A percentile compares a stretch with the other conserved stretches of the same genome.
phyloP scores from a whole-genome alignment of 2,329 filamentous ascomycete genomes.

The Laburnicola sp. region DNA sequence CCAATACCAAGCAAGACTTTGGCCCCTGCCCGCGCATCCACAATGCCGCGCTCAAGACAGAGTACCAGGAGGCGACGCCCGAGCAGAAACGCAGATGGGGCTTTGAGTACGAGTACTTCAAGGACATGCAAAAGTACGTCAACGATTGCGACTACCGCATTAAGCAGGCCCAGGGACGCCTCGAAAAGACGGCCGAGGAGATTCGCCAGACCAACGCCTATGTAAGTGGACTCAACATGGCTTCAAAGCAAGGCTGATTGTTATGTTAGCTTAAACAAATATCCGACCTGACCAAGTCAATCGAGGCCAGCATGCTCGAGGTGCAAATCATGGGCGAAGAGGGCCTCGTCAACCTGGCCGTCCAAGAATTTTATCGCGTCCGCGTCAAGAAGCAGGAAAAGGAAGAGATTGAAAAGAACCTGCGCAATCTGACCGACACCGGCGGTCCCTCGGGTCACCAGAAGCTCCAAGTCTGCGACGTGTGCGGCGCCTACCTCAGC shows the following conservation, averaged over 20 bases:
- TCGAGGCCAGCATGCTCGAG: slow-evolving; percentile 82
- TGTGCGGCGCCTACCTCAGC: slow-evolving; percentile 92
- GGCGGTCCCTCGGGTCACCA: slow-evolving; percentile 92
- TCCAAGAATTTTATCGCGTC: slow-evolving; percentile 86
- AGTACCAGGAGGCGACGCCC: slow-evolving; percentile 77
- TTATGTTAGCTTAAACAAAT: slow-evolving; percentile 72
- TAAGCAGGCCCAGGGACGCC: slow-evolving; percentile 80
- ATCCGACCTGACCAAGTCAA: slow-evolving; percentile 74
- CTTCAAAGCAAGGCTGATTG: slow-evolving; percentile 17
- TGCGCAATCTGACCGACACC: slow-evolving; percentile 89
- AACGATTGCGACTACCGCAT: slow-evolving; percentile 95
- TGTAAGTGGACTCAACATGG: slow-evolving; percentile 47
- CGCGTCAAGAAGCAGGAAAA: slow-evolving; percentile 79
- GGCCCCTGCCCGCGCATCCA: slow-evolving; percentile 88
- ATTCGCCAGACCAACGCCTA: slow-evolving; percentile 92
- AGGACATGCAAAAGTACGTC: slow-evolving; percentile 94
- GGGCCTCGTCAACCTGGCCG: slow-evolving; percentile 76
- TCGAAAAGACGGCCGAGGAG: slow-evolving; percentile 98
- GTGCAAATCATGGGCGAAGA: slow-evolving; percentile 82
- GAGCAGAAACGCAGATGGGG: slow-evolving; percentile 76
- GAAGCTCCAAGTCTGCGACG: slow-evolving; percentile 97
- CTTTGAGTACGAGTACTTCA: slow-evolving; percentile 96
- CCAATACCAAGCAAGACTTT: slow-evolving; percentile 97
- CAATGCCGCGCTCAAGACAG: slow-evolving; percentile 81
- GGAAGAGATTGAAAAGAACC: slow-evolving; percentile 79